Evolutionary conservation across 495 filamentous ascomycete species (phyloP), one percentile per base, ranked within the genome.

Genomic region (Trichocladium antarcticum): DNA sequence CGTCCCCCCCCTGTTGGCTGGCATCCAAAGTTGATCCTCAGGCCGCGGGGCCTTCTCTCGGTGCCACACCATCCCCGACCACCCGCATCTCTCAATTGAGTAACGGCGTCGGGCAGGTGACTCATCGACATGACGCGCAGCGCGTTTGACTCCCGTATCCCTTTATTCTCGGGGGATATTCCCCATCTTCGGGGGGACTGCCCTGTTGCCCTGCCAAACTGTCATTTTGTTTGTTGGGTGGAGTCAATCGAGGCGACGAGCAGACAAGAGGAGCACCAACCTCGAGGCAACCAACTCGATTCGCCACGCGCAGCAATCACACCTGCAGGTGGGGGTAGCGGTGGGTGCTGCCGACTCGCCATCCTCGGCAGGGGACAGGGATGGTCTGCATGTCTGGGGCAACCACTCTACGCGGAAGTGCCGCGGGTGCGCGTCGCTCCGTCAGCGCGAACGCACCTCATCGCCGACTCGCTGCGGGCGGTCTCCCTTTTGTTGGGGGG

Each of bases 391-490:
- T 58, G 51, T 50, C 54, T 57, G 47, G 48, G 42, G 51, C 46
- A 64, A 64, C 52, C 61, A 64, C 61, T 62, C 62, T 60, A 64
- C 61, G 57, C 61, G 61, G 56, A 50, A 47, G 53, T 50, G 56
- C 51, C 56, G 47, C 51, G 51, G 41, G 48, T 47, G 42, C 55
- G 57, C 53, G 57, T 60, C 57, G 41, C 49, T 35, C 34, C 40
- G 45, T 15, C 41, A 44, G 35, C 43, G 41, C 35, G 29, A 37
- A 22, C 51, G 45, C 50, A 42, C 52, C 47, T 46, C 51, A 55
- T 59, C 49, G 37, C 51, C 22, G 17, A 22, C 43, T 54, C 53
- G 32, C 49, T 34, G 47, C 14, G 38, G 31, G 8, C 39, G 20
- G 22, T 11, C 43, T 45, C 31, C 35, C 40, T 59, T 58, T 55